These are phyloP conservation scores for Coemansia sp. DNA, from an alignment of 192 early-diverging fungal genomes.

Conservation along the genomic window DNA sequence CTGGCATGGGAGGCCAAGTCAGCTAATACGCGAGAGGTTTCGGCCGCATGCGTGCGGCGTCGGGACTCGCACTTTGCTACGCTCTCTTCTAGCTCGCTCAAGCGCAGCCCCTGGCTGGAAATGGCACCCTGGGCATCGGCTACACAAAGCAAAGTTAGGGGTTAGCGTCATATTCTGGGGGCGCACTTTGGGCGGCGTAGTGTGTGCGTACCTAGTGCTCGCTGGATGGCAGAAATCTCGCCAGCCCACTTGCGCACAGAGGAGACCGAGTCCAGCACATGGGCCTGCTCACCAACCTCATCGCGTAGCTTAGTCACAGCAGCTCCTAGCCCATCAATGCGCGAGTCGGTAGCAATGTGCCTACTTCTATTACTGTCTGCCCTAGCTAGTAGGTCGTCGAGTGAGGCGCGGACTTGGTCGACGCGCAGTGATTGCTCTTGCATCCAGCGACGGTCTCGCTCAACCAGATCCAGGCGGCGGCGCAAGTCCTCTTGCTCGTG, in stretches of 20 bases:
- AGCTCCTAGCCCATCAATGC: slow-evolving; percentile 3
- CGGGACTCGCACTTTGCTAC: background rate
- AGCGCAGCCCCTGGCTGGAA: background rate
- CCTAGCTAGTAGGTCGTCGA: slow-evolving; percentile 26
- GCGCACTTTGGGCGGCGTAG: background rate
- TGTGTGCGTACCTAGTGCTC: slow-evolving; percentile 7
- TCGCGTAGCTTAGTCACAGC: slow-evolving; percentile 17
- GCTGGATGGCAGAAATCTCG: slow-evolving; percentile 4
- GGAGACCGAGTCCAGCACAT: slow-evolving; percentile 5
- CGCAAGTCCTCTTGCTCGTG: slow-evolving; percentile 25
- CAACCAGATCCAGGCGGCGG: slow-evolving; percentile 26
- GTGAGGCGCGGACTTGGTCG: slow-evolving; percentile 30
- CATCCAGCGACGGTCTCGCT: slow-evolving; percentile 48
- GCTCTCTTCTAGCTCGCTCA: slow-evolving; percentile 4
- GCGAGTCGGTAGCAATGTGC: slow-evolving; percentile 7
- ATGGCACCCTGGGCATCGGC: background rate
- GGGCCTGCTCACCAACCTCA: slow-evolving; percentile 21
- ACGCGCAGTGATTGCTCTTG: slow-evolving; percentile 49
- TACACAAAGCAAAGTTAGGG: background rate
- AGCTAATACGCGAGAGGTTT: background rate
- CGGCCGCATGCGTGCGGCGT: slow-evolving; percentile 6
- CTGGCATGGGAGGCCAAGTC: background rate
- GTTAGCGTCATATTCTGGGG: no score
- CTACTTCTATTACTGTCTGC: background rate
- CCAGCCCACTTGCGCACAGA: slow-evolving; percentile 1